Conservation (phyloP, 768 basidiomycete species). For the Podaxis sp. region DNA sequence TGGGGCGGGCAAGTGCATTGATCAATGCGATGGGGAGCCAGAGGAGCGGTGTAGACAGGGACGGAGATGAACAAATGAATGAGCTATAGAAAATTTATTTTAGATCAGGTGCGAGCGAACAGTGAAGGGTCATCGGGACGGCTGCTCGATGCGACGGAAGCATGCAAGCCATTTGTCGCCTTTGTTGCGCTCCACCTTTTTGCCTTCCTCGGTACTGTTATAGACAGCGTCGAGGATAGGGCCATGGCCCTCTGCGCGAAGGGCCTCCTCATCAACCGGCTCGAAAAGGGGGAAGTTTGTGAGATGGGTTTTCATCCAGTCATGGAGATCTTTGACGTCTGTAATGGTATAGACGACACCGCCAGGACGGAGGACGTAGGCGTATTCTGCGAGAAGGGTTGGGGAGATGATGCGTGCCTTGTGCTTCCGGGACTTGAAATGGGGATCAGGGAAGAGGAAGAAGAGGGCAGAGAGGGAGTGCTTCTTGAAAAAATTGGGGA, state of each 20-base stretch:
- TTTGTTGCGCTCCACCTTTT: conserved; percentile 90
- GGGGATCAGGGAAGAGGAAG: conserved; percentile 98
- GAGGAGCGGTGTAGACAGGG: conserved; percentile 29
- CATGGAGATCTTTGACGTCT: conserved; percentile 90
- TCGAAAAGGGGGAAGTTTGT: conserved; percentile 86
- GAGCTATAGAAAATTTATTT: conserved; percentile 26
- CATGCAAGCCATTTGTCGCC: conserved; percentile 94
- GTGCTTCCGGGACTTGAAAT: conserved; percentile 97
- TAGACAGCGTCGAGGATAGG: conserved; percentile 81
- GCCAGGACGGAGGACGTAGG: conserved; percentile 89
- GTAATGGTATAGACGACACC: conserved; percentile 98
- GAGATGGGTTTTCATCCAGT: conserved; percentile 95
- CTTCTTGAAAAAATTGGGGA: conserved; percentile 93
- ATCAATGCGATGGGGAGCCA: conserved; percentile 36
- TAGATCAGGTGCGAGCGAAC: background rate
- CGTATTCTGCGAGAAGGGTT: conserved; percentile 96
- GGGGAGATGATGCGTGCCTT: conserved; percentile 98
- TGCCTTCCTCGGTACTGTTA: conserved; percentile 91
- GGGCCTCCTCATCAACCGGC: conserved; percentile 67
- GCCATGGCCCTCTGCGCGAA: conserved; percentile 76
- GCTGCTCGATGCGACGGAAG: conserved; percentile 62
- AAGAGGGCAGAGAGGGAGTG: conserved; percentile 91
- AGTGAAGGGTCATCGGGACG: conserved; percentile 16
- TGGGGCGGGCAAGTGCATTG: conserved; percentile 58
- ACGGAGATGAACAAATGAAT: conserved; percentile 39